Percentiles rank a stretch among this genome's conserved stretches.
Evolutionary conservation across 2,329 filamentous ascomycete genomes (phyloP).

Genomic region (Alternaria sp.): DNA sequence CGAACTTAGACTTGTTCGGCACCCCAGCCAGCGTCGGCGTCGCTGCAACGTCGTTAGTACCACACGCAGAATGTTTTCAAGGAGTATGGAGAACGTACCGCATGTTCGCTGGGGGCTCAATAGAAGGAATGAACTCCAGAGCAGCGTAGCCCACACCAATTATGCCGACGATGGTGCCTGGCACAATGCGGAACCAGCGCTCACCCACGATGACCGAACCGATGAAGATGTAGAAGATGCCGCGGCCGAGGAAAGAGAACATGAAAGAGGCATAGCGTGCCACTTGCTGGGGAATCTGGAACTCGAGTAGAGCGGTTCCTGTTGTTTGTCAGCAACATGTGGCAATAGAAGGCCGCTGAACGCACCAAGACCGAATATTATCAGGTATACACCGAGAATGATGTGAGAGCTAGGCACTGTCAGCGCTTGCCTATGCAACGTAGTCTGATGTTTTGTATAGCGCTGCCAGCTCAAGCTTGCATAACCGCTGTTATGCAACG

Average conservation of each 20-base stretch:
- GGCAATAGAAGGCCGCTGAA: no score
- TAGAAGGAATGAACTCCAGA: constrained; percentile 60
- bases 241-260: constrained; percentile 96
- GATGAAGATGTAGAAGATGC: constrained; percentile 96
- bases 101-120: constrained; percentile 64
- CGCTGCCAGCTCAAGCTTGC: not conserved
- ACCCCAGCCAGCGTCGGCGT: constrained; percentile 62
- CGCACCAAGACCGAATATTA: constrained; percentile 89
- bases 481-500: not conserved
- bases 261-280: constrained; percentile 96
- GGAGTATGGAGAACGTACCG: constrained; percentile 43
- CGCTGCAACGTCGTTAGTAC: constrained; percentile 42
- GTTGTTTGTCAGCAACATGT: constrained; percentile 23
- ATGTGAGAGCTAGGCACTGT: constrained; percentile 67
- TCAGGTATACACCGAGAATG: constrained; percentile 85
- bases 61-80: not conserved
- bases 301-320: constrained; percentile 76
- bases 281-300: constrained; percentile 92
- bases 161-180: constrained; percentile 79
- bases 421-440: constrained; percentile 22
- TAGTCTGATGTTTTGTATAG: not conserved
- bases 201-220: constrained; percentile 82
- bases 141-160: constrained; percentile 77
- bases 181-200: constrained; percentile 72
- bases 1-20: constrained; percentile 59